Evolutionary conservation across 768 basidiomycete genomes (phyloP), one percentile per base, ranked within the genome.

Genomic region (Panaeolus papilionaceus): DNA sequence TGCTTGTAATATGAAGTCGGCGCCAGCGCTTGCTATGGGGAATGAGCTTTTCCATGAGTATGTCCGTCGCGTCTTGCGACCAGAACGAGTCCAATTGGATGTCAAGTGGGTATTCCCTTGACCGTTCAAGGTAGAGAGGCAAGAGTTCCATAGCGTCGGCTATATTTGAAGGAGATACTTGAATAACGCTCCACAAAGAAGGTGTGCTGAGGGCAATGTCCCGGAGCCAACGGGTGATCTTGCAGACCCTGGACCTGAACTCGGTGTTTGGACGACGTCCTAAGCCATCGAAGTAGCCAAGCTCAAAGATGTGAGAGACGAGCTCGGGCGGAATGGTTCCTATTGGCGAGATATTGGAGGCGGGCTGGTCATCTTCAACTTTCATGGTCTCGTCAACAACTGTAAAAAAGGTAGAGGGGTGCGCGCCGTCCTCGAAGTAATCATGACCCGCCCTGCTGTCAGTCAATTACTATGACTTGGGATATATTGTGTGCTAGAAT

Each of bases 161-260:
- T 12, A 76, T 44, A 47, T 77, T 75, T 26, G 70, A 65, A 42
- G 70, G 75, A 14, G 78, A 75, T 9, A 79, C 49, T 20, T 73
- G 66, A 44, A 78, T 70, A 20, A 75, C 68, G 62, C 78, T 77
- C 79, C 79, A 80, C 38, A 80, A 61, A 12, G 78, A 76, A 23
- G 78, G 76, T 1, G 77, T 78, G 37, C 71, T 69, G 4, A 78
- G 63, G 4, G 75, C 64, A 9, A 76, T 64, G 28, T 72, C 49
- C 1, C 74, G 74, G 64, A 76, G 73, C 58, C 71, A 72, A 12
- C 67, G 68, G 5, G 77, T 78, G 12, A 74, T 71, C 39, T 74
- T 67, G 12, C 62, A 64, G 14, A 71, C 63, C 16, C 66, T 49
- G 2, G 67, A 63, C 2, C 73, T 74, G 61, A 76, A 76, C n/a